These are phyloP conservation scores for Phytopythium ostracodes DNA, from an alignment of 352 stramenopile species.

Conservation along the genomic window DNA sequence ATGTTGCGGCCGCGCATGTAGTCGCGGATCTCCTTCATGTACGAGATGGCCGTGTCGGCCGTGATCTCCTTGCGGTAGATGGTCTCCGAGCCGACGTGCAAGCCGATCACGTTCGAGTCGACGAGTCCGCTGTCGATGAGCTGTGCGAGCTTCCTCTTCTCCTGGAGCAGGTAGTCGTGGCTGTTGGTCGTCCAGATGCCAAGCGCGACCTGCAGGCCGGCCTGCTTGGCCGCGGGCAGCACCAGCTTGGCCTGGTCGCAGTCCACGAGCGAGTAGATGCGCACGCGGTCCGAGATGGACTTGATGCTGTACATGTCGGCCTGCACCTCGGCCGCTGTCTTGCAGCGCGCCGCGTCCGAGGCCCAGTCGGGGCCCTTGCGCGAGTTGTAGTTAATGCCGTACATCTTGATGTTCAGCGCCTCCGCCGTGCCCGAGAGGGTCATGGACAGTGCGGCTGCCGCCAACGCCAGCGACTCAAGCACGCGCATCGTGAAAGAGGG, in stretches of 20 bases:
- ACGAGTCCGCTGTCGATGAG: slow-evolving; percentile 40
- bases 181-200: slow-evolving; percentile 56
- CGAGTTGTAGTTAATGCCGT: slow-evolving; percentile 77
- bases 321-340: slow-evolving; percentile 34
- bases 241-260: slow-evolving; percentile 44
- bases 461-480: slow-evolving; percentile 8
- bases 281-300: slow-evolving; percentile 42
- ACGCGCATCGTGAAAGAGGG: slow-evolving; percentile 6
- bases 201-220: slow-evolving; percentile 47
- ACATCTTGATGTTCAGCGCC: slow-evolving; percentile 49
- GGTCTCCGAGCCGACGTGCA: slow-evolving; percentile 63
- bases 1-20: slow-evolving; percentile 35
- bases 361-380: slow-evolving; percentile 54
- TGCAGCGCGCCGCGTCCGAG: slow-evolving; percentile 34
- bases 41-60: slow-evolving; percentile 38
- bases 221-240: slow-evolving; percentile 37
- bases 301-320: slow-evolving; percentile 54
- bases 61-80: slow-evolving; percentile 65
- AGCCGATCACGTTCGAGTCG: slow-evolving; percentile 39
- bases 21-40: slow-evolving; percentile 58
- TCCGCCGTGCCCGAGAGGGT: slow-evolving; percentile 9
- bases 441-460: slow-evolving; percentile 9
- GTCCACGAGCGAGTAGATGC: slow-evolving; percentile 65
- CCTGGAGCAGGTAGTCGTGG: slow-evolving; percentile 32
- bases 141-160: slow-evolving; percentile 38